Evolutionary conservation across 2,329 filamentous ascomycete species (phyloP), one percentile per base, ranked within the genome.

Genomic region (Colletotrichum musae): DNA sequence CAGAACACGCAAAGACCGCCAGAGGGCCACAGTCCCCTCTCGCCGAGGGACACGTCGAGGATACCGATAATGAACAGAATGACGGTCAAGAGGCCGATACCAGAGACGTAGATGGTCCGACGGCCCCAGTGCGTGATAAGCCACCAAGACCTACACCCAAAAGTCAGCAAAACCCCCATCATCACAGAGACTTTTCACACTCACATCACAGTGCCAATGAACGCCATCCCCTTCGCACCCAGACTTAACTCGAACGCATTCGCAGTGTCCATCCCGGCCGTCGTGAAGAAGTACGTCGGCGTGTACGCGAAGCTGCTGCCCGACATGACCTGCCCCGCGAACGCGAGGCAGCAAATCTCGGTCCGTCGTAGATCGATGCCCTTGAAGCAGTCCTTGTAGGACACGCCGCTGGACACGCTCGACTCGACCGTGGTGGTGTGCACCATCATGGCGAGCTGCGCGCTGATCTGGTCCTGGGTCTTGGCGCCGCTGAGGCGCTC

Each of bases 351-450:
- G 21, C 80, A 80, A 26, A 85, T 83, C 65, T 84, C 82, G 0
- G 83, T 85, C 26, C 84, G 78, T 0, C 83, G 78, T 5, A 83
- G 74, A 65, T 88, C 82, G 6, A 76, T 73, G 13, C 81, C 81
- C 39, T 79, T 80, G 75, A 88, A 87, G 71, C 84, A 86, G 74
- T 87, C 83, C 28, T 74, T 57, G 72, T 87, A 88, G 0, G 75
- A 79, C 1, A 80, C 80, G 2, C 83, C 84, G 2, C 73, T 73
- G 0, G 79, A 78, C 43, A 80, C 74, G n/a, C 78, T 75, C 41
- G 79, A 76, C 72, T 86, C 84, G 15, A 83, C 73, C 73, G 80
- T 79, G 61, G 83, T 82, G 3, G 75, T 77, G 51, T 77, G 74
- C 18, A 73, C 59, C 63, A 77, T 76, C 71, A 76, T 75, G 5